phyloP scores from a whole-genome alignment of 176 grass and related monocot genomes.

The Paspalum notatum region DNA sequence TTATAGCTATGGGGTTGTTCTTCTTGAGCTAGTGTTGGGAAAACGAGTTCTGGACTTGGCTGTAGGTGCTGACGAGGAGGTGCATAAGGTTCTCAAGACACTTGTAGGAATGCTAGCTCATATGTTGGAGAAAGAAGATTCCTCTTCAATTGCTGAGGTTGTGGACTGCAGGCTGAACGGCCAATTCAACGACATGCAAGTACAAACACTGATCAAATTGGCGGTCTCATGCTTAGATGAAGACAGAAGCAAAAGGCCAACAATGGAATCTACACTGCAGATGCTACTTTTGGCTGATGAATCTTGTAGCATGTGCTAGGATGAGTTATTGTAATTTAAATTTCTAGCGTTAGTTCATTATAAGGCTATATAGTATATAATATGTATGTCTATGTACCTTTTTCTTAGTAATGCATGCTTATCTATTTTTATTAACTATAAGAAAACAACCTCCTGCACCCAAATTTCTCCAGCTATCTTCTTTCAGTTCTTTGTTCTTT shows the following conservation, averaged over 20 bases:
- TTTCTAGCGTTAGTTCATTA: too few relatives aligned
- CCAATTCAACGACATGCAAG: not conserved
- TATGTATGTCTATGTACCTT: too few relatives aligned
- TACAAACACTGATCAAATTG: not conserved
- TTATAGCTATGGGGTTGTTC: constrained; percentile 8
- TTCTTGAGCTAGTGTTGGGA: constrained; percentile 7
- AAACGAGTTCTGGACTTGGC: not conserved
- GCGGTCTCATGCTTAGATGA: constrained; percentile 7
- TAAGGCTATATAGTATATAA: too few relatives aligned
- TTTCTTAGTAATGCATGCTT: too few relatives aligned
- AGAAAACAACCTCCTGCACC: too few relatives aligned
- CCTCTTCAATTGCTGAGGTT: not conserved
- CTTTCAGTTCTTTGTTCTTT: too few relatives aligned
- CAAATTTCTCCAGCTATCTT: too few relatives aligned
- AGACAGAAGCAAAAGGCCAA: constrained; percentile 13
- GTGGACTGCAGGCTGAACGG: not conserved
- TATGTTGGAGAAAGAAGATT: not conserved
- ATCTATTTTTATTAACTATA: too few relatives aligned
- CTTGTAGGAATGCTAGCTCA: not conserved
- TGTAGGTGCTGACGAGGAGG: not conserved
- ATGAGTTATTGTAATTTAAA: too few relatives aligned
- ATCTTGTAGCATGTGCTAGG: not conserved
- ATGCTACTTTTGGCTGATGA: constrained; percentile 11
- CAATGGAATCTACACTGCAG: constrained; percentile 24
- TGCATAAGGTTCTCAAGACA: not conserved